Conservation (phyloP, 2,329 filamentous ascomycete species). For the Coleophoma eucalyptorum region DNA sequence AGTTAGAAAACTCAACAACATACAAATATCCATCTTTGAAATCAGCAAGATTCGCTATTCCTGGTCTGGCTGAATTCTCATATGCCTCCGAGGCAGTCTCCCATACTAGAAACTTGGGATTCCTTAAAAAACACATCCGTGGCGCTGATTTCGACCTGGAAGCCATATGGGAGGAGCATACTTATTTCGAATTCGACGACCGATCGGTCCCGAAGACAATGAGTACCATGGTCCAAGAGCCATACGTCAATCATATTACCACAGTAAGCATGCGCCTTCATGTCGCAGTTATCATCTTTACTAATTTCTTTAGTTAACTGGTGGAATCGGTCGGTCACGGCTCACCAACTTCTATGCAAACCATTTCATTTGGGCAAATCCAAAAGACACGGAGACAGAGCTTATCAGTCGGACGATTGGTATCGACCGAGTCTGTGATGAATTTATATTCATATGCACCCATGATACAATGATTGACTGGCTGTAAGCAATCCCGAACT, state of each 20-base stretch:
- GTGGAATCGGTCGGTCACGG: slow-evolving; percentile 61
- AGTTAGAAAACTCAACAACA: neutral
- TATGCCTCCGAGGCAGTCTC: slow-evolving; percentile 39
- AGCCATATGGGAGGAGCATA: slow-evolving; percentile 76
- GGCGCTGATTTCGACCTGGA: slow-evolving; percentile 74
- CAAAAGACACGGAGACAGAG: slow-evolving; percentile 62
- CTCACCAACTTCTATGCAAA: slow-evolving; percentile 67
- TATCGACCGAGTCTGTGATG: slow-evolving; percentile 67
- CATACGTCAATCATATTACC: slow-evolving; percentile 75
- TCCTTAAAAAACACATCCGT: slow-evolving; percentile 57
- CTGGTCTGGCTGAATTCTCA: slow-evolving; percentile 7
- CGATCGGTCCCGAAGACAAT: slow-evolving; percentile 70
- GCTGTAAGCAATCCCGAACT: slow-evolving; percentile 47
- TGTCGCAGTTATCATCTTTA: neutral
- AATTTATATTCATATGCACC: slow-evolving; percentile 63
- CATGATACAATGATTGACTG: slow-evolving; percentile 63
- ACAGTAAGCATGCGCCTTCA: slow-evolving; percentile 43
- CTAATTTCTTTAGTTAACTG: slow-evolving; percentile 32
- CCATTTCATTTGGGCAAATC: slow-evolving; percentile 74
- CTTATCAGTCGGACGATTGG: slow-evolving; percentile 70
- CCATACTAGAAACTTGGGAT: slow-evolving; percentile 63
- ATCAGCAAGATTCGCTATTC: slow-evolving; percentile 10
- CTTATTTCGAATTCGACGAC: slow-evolving; percentile 65
- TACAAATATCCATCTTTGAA: slow-evolving; percentile 4
- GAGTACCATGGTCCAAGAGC: slow-evolving; percentile 77